A percentile compares a stretch with the other conserved stretches of the same genome.
These are phyloP conservation scores for Camelina neglecta DNA, from an alignment of 345 rosid genomes.

Conservation along the genomic window DNA sequence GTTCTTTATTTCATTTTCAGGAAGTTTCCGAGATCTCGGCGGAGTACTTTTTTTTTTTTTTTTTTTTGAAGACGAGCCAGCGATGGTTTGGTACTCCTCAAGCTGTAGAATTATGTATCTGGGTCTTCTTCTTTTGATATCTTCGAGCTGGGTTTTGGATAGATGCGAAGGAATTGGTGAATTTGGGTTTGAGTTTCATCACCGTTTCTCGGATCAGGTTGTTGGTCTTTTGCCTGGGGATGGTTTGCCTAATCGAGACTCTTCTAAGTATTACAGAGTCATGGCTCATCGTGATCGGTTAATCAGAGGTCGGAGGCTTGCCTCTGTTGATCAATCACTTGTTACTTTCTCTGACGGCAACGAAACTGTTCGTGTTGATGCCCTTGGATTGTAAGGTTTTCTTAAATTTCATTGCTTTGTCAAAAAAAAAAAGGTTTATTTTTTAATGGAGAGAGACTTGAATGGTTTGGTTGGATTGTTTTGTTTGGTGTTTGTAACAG, in stretches of 20 bases:
- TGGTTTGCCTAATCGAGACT: constrained; percentile 74
- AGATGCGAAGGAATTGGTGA: constrained; percentile 49
- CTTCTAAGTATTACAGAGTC: constrained; percentile 59
- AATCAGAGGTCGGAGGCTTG: constrained; percentile 74
- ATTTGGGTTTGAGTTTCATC: constrained; percentile 77
- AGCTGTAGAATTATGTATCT: constrained; percentile 22
- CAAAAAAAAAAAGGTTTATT: background rate
- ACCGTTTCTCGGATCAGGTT: constrained; percentile 85
- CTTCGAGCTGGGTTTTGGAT: constrained; percentile 32
- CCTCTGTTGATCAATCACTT: constrained; percentile 51
- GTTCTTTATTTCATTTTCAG: background rate
- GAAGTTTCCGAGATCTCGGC: constrained; percentile 47
- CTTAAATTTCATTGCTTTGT: background rate
- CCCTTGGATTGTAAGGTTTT: constrained; percentile 75
- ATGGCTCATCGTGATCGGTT: constrained; percentile 77
- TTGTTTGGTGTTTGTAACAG: constrained; percentile 48
- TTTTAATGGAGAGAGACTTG: background rate
- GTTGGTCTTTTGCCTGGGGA: constrained; percentile 59
- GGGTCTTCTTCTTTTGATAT: constrained; percentile 18
- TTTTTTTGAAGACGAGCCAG: constrained; percentile 11
- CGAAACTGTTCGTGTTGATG: constrained; percentile 55
- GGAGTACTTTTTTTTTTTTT: constrained; percentile 12
- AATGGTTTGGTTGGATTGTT: background rate
- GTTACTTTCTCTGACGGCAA: constrained; percentile 76
- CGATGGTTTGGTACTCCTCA: constrained; percentile 40